Conservation (phyloP, 1,139 yeast genomes). For the Candida sojae region DNA sequence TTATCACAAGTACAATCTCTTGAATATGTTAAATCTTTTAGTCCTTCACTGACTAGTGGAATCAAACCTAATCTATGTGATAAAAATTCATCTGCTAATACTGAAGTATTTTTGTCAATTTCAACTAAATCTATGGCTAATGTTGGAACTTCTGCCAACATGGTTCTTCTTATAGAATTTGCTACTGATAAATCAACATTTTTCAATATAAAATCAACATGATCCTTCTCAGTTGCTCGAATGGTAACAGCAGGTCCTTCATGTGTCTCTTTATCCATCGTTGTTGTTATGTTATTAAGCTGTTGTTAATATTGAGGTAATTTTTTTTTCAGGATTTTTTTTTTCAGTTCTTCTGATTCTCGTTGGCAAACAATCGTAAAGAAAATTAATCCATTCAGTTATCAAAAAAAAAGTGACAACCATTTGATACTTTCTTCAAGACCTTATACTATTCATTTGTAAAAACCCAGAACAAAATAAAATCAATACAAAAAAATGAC, state of each 20-base stretch:
- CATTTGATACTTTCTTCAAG: not conserved
- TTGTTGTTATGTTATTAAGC: slow-evolving; percentile 5
- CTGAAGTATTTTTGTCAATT: slow-evolving; percentile 89
- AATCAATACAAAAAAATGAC: not conserved
- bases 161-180: slow-evolving; percentile 85
- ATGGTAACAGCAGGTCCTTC: slow-evolving; percentile 81
- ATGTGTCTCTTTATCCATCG: slow-evolving; percentile 42
- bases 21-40: slow-evolving; percentile 76
- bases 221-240: slow-evolving; percentile 80
- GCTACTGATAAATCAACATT: slow-evolving; percentile 92
- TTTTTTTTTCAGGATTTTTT: slow-evolving; percentile 3
- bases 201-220: slow-evolving; percentile 84
- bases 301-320: not conserved
- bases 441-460: no score
- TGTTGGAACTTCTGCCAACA: slow-evolving; percentile 96
- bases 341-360: not conserved
- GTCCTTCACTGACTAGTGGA: slow-evolving; percentile 83
- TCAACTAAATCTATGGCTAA: slow-evolving; percentile 95
- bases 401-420: not conserved
- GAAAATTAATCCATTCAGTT: no score
- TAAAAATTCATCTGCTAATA: slow-evolving; percentile 93
- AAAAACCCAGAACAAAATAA: no score
- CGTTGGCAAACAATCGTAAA: not conserved
- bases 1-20: slow-evolving; percentile 98
- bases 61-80: slow-evolving; percentile 91